Evolutionary conservation across 139 green algal genomes (phyloP).

Genomic region (Raphidocelis subcapitata): DNA sequence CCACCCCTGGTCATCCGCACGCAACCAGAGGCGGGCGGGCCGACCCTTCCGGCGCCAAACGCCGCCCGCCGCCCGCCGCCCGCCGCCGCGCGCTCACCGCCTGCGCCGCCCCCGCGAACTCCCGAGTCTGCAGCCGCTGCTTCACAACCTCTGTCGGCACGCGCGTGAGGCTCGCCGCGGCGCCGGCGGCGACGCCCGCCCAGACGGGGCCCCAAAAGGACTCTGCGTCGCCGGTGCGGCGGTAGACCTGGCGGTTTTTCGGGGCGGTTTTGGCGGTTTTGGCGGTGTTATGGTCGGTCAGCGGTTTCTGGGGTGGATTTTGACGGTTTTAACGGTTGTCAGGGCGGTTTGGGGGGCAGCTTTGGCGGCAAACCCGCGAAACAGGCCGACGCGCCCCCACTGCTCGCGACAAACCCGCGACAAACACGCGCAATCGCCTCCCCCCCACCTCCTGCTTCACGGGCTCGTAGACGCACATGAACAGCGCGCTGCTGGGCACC

Average conservation of each 20-base stretch:
- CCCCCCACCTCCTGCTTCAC: slow-evolving; percentile 67
- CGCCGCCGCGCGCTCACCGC: slow-evolving; percentile 55
- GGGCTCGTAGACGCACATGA: slow-evolving; percentile 95
- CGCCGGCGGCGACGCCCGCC: slow-evolving; percentile 70
- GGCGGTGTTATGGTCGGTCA: too few relatives aligned
- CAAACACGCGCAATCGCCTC: too few relatives aligned
- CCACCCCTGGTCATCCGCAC: too few relatives aligned
- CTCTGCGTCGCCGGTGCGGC: slow-evolving; percentile 18
- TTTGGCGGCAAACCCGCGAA: too few relatives aligned
- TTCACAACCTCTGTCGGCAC: slow-evolving; percentile 98
- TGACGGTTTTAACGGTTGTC: too few relatives aligned
- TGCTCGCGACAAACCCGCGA: too few relatives aligned
- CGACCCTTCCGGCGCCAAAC: too few relatives aligned
- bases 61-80: too few relatives aligned
- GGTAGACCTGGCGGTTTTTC: slow-evolving; percentile 59
- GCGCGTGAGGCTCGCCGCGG: slow-evolving; percentile 80
- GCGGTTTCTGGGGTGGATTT: too few relatives aligned
- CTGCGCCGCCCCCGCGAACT: slow-evolving; percentile 52
- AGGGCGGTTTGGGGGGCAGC: too few relatives aligned
- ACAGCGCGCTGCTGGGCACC: slow-evolving; percentile 88
- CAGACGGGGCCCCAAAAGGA: slow-evolving; percentile 52
- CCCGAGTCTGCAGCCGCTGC: slow-evolving; percentile 90
- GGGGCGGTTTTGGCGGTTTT: slow-evolving; percentile 91
- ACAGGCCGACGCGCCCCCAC: too few relatives aligned
- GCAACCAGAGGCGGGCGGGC: too few relatives aligned